A percentile compares a stretch with the other conserved stretches of the same genome.
These are phyloP conservation scores for Psidium guajava DNA, from an alignment of 345 rosid species.

Conservation along the genomic window DNA sequence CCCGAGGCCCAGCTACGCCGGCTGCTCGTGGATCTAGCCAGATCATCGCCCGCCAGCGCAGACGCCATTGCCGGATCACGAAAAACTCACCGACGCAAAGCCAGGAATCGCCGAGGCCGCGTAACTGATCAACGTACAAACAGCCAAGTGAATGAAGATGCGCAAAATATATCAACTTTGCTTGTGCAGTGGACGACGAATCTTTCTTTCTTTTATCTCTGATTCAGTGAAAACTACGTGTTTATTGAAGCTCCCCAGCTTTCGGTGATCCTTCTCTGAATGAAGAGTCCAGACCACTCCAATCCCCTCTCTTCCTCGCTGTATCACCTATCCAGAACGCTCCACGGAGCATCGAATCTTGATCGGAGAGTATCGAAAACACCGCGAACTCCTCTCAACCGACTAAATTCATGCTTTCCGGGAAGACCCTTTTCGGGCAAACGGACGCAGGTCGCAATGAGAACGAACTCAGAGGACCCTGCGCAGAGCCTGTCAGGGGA, in stretches of 20 bases:
- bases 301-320: neutral
- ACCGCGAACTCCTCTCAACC: neutral
- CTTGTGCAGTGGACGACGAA: neutral
- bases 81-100: neutral
- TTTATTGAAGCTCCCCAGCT: neutral
- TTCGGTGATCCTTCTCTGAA: neutral
- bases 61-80: slow-evolving; percentile 5
- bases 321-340: neutral
- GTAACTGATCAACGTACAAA: neutral
- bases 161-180: neutral
- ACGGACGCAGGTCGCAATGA: neutral
- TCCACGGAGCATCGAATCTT: neutral
- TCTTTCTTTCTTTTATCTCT: neutral
- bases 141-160: neutral
- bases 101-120: neutral
- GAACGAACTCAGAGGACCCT: neutral
- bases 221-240: neutral
- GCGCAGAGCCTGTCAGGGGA: neutral
- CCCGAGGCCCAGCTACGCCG: slow-evolving; percentile 32
- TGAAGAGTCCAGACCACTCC: neutral
- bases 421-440: neutral
- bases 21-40: slow-evolving; percentile 44
- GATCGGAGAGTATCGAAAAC: neutral
- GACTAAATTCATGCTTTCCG: neutral
- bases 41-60: slow-evolving; percentile 43